phyloP scores from a whole-genome alignment of 129 eudicot genomes.

The Lactuca saligna region DNA sequence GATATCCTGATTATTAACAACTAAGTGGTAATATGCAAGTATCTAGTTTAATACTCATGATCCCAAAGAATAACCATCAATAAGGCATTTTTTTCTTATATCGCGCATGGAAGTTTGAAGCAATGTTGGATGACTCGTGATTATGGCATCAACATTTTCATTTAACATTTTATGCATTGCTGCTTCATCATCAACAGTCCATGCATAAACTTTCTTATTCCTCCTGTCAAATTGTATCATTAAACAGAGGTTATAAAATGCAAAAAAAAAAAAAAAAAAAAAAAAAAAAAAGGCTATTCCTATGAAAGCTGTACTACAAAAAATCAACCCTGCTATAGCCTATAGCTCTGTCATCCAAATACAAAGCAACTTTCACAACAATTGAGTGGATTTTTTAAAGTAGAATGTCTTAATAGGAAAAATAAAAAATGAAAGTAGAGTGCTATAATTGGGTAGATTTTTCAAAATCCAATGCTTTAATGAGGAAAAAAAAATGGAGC shows the following conservation, averaged over 20 bases:
- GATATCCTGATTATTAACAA: not conserved
- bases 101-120: conserved; percentile 76
- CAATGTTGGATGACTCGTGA: conserved; percentile 72
- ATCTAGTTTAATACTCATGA: conserved; percentile 24
- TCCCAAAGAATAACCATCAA: conserved; percentile 68
- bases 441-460: too few species aligned
- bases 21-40: not conserved
- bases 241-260: conserved; percentile 1
- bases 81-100: conserved; percentile 56
- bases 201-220: conserved; percentile 80
- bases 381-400: too few species aligned
- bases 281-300: too few species aligned
- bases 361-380: too few species aligned
- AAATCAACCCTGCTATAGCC: too few species aligned
- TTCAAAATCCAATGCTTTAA: too few species aligned
- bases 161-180: conserved; percentile 67
- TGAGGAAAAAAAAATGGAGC: too few species aligned
- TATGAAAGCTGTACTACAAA: too few species aligned
- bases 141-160: conserved; percentile 72
- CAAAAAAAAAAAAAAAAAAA: too few species aligned
- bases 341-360: too few species aligned
- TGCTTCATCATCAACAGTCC: conserved; percentile 88
- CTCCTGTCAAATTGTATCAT: conserved; percentile 44
- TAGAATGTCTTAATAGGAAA: too few species aligned
- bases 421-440: too few species aligned